Base-by-base conservation (phyloP, 495 filamentous ascomycete genomes). In the Penicillium arizonense region DNA sequence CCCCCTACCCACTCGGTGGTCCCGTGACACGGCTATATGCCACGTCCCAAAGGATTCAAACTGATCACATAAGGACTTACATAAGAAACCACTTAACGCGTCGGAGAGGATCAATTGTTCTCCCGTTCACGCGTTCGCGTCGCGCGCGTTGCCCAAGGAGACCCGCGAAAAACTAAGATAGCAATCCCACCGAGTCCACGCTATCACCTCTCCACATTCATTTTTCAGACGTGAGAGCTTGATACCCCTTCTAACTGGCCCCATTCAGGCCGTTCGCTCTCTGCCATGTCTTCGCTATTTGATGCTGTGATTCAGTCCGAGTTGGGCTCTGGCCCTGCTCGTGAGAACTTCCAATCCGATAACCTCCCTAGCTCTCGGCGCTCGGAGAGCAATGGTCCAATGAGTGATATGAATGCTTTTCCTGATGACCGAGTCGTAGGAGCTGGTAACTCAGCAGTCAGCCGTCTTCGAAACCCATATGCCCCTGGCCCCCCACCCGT, bases 401-500 rank as follows among this genome's bases (percentile, higher is more conserved):
- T 77, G 70, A 81, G 78, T 53, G 78, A 81, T 64, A 71, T 73
- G 51, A 72, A 81, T 54, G 69, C 59, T 37, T 77, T 79, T 44
- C 78, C 82, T 4, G 85, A 88, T 57, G 85, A 88, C 61, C 82
- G 84, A 50, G 71, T 86, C 4, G 79, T 84, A 5, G 83, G 78
- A 9, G 56, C 73, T 5, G 72, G 75, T 53, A 76, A 72, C 28
- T 79, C 78, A 30, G 80, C 82, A 32, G 67, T 84, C 32, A 81
- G 78, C 37, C 75, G 86, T 53, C 69, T 81, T 38, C 79, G 77
- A 47, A 85, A 82, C 63, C 77, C 79, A 20, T 79, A 82, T 51
- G 81, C 86, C 44, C 70, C 81, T 35, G 78, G 82, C 44, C 84
- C 97, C 38, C 89, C 91, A 9, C 79, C 83, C 49, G 90, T 96